These are phyloP conservation scores for Rhodotorula diobovata DNA, from an alignment of 768 basidiomycete genomes.

Conservation along the genomic window DNA sequence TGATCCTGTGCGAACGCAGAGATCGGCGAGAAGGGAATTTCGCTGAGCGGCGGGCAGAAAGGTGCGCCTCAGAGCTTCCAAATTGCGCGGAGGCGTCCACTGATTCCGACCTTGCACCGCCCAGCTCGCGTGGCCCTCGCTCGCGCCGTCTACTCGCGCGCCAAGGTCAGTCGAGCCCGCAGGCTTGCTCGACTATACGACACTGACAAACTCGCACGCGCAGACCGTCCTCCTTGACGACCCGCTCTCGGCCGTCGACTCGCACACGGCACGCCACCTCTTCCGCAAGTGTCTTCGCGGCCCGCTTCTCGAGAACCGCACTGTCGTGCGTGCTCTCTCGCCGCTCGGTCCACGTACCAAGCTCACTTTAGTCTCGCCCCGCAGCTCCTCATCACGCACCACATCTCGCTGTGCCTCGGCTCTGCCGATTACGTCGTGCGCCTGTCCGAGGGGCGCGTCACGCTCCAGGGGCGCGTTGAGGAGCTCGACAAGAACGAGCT, in stretches of 20 bases:
- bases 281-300: slow-evolving; percentile 60
- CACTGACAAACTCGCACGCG: no score
- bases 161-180: no score
- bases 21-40: slow-evolving; percentile 41
- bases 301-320: slow-evolving; percentile 69
- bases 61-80: background rate
- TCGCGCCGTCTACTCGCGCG: slow-evolving; percentile 84
- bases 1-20: background rate
- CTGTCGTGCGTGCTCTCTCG: slow-evolving; percentile 60
- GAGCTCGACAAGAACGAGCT: slow-evolving; percentile 34
- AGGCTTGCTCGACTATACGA: no score
- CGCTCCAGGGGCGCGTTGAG: slow-evolving; percentile 26
- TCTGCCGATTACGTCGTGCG: slow-evolving; percentile 39
- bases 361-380: slow-evolving; percentile 74
- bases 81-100: background rate
- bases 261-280: slow-evolving; percentile 66
- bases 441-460: slow-evolving; percentile 32
- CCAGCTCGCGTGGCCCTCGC: slow-evolving; percentile 58
- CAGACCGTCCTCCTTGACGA: slow-evolving; percentile 47
- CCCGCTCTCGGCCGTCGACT: slow-evolving; percentile 46
- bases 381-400: slow-evolving; percentile 50
- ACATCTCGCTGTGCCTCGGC: slow-evolving; percentile 37
- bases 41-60: slow-evolving; percentile 40
- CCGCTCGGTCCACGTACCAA: slow-evolving; percentile 73
- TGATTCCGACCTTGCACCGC: no score